These are phyloP conservation scores for Candida qinlingensis DNA, from an alignment of 805 yeast species.

Conservation along the genomic window DNA sequence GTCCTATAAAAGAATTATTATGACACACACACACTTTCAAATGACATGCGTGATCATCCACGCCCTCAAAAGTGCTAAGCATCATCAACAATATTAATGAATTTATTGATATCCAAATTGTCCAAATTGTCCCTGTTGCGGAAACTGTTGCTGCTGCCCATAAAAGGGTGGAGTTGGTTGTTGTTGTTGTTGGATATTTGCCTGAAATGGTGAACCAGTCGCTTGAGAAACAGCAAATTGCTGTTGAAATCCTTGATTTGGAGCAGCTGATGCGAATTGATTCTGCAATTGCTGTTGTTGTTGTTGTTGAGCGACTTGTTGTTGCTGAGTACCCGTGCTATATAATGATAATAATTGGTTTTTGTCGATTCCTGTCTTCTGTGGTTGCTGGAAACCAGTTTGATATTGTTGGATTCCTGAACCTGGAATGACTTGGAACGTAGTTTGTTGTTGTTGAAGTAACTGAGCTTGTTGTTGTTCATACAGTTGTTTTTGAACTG, in stretches of 20 bases:
- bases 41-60: too few species aligned
- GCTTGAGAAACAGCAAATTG: neutral
- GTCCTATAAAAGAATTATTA: too few species aligned
- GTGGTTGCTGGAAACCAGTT: conserved; percentile 6
- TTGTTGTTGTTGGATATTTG: conserved; percentile 1
- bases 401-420: neutral
- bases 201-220: neutral
- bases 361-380: conserved; percentile 17
- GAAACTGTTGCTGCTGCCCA: conserved; percentile 1
- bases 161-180: neutral
- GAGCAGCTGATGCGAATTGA: neutral
- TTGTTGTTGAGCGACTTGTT: conserved; percentile 8
- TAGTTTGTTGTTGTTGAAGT: conserved; percentile 6
- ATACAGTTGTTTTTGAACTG: conserved; percentile 47
- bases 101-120: conserved; percentile 6
- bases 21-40: too few species aligned
- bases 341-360: conserved; percentile 19
- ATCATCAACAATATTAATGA: too few species aligned
- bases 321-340: conserved; percentile 44
- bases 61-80: neutral
- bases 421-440: conserved; percentile 8
- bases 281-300: conserved; percentile 5
- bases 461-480: conserved; percentile 20
- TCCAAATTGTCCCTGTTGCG: conserved; percentile 3
- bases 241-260: conserved; percentile 2